Evolutionary conservation across 1,139 yeast species (phyloP).

Genomic region (Debaryomycetaceae sp.): DNA sequence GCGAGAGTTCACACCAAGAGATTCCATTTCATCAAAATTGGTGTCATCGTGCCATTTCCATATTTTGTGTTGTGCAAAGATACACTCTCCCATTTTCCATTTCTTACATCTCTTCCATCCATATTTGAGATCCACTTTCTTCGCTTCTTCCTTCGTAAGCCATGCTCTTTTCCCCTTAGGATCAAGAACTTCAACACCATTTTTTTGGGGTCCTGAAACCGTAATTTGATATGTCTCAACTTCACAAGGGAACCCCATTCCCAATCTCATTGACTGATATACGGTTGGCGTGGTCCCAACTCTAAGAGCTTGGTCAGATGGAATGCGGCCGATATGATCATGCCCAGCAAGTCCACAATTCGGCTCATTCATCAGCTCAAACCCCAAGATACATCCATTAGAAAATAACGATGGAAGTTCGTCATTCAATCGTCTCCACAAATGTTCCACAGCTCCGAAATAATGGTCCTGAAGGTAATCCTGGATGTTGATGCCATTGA

Average conservation of each 20-base stretch:
- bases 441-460: slow-evolving; percentile 49
- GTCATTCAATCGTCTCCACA: slow-evolving; percentile 50
- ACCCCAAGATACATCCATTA: slow-evolving; percentile 59
- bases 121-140: slow-evolving; percentile 52
- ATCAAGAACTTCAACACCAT: slow-evolving; percentile 54
- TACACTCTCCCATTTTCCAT: slow-evolving; percentile 75
- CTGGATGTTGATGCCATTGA: slow-evolving; percentile 75
- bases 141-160: slow-evolving; percentile 47
- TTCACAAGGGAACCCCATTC: slow-evolving; percentile 66
- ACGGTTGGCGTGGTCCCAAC: slow-evolving; percentile 70
- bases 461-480: slow-evolving; percentile 68
- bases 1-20: slow-evolving; percentile 23
- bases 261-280: slow-evolving; percentile 57
- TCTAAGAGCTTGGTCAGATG: slow-evolving; percentile 54
- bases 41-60: slow-evolving; percentile 52
- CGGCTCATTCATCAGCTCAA: slow-evolving; percentile 90
- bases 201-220: slow-evolving; percentile 69
- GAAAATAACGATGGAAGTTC: slow-evolving; percentile 54
- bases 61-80: slow-evolving; percentile 75
- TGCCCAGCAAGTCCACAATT: slow-evolving; percentile 62
- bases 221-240: slow-evolving; percentile 68
- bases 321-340: slow-evolving; percentile 42
- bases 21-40: slow-evolving; percentile 18
- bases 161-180: slow-evolving; percentile 71
- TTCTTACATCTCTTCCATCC: slow-evolving; percentile 62